phyloP scores from a whole-genome alignment of 495 filamentous ascomycete species.

The Hypomontagnella monticulosa region DNA sequence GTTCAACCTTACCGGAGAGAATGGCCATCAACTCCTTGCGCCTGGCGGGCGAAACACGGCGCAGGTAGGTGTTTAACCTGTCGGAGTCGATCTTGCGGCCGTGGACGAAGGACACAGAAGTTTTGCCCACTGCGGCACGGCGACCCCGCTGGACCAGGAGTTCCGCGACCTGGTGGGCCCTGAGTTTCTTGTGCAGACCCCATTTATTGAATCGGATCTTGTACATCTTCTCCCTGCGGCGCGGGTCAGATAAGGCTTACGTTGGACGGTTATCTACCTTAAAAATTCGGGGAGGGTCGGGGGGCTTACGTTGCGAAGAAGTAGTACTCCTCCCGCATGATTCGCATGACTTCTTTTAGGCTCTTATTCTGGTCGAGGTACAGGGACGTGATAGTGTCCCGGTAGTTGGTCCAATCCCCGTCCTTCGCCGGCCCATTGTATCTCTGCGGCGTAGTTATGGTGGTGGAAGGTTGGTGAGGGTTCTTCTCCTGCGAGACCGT shows the following conservation, averaged over 20 bases:
- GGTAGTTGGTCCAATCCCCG: constrained; percentile 39
- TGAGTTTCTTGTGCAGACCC: constrained; percentile 39
- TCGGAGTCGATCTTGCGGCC: constrained; percentile 55
- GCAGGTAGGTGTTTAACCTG: constrained; percentile 43
- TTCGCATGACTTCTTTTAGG: constrained; percentile 41
- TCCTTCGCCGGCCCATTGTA: constrained; percentile 36
- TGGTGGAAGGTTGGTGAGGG: not conserved
- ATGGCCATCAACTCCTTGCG: constrained; percentile 27
- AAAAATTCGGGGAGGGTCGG: not conserved
- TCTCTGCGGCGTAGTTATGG: constrained; percentile 22
- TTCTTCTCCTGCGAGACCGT: constrained; percentile 11
- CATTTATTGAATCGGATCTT: constrained; percentile 42
- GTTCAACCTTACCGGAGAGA: constrained; percentile 4
- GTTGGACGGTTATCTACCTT: not conserved
- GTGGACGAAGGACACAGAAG: constrained; percentile 58
- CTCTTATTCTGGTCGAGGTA: constrained; percentile 42
- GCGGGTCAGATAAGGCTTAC: constrained; percentile 8
- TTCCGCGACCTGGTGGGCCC: constrained; percentile 35
- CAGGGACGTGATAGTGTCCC: constrained; percentile 35
- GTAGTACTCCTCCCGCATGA: constrained; percentile 41
- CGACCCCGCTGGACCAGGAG: constrained; percentile 30
- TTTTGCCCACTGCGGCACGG: constrained; percentile 38
- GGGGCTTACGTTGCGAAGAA: constrained; percentile 41
- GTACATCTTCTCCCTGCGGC: constrained; percentile 37
- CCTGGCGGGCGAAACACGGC: constrained; percentile 28